Percentiles rank a stretch among this genome's conserved stretches.
These are phyloP conservation scores for Trametes versicolor DNA, from an alignment of 1,284 basidiomycete genomes.

Conservation along the genomic window DNA sequence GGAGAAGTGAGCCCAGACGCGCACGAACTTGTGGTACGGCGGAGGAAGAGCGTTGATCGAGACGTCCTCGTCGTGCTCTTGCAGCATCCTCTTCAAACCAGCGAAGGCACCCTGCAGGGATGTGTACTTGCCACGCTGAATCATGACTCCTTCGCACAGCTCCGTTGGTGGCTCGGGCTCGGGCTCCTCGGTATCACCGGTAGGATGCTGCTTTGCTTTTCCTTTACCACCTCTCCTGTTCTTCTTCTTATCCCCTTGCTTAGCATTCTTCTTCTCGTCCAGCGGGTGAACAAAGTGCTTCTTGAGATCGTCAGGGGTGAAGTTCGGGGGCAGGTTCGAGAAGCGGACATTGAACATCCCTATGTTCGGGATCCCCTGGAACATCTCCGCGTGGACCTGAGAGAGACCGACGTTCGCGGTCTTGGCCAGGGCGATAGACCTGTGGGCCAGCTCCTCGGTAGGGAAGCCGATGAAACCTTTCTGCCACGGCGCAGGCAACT, in stretches of 20 bases:
- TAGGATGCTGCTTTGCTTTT: neutral
- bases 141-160: constrained; percentile 56
- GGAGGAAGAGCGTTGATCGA: constrained; percentile 58
- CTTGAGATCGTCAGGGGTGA: constrained; percentile 51
- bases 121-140: constrained; percentile 59
- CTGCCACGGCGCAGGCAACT: constrained; percentile 54
- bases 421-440: constrained; percentile 54
- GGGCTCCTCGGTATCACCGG: neutral
- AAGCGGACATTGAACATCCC: constrained; percentile 67
- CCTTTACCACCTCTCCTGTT: neutral
- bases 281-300: constrained; percentile 36
- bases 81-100: constrained; percentile 52
- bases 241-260: neutral
- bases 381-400: constrained; percentile 54
- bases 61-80: constrained; percentile 48
- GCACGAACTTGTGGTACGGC: constrained; percentile 61
- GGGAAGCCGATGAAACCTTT: constrained; percentile 68
- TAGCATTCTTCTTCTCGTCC: neutral
- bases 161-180: neutral
- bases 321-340: constrained; percentile 57
- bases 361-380: constrained; percentile 65
- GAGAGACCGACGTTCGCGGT: constrained; percentile 48
- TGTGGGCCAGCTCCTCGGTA: constrained; percentile 54
- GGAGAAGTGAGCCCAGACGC: constrained; percentile 63
- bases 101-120: constrained; percentile 50